Conservation (phyloP, 768 basidiomycete genomes). For the Hemileccinum rubropunctum region DNA sequence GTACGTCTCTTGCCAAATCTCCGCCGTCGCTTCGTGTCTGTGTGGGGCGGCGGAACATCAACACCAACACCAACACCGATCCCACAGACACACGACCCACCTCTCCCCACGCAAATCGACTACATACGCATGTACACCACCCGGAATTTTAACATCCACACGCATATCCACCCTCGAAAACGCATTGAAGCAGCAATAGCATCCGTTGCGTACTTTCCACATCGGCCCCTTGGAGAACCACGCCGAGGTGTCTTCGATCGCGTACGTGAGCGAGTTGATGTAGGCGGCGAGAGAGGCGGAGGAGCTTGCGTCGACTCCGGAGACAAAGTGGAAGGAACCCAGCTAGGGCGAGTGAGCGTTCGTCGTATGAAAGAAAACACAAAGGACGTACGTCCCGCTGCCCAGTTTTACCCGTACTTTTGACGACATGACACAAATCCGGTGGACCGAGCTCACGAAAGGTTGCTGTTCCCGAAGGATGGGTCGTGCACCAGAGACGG, state of each 20-base stretch:
- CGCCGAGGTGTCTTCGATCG: slow-evolving; percentile 83
- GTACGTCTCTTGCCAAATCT: slow-evolving; percentile 98
- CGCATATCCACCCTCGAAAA: slow-evolving; percentile 96
- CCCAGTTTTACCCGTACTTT: slow-evolving; percentile 79
- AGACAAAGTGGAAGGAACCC: slow-evolving; percentile 96
- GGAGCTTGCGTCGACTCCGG: slow-evolving; percentile 98
- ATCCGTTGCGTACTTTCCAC: slow-evolving; percentile 93
- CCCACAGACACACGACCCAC: slow-evolving; percentile 36
- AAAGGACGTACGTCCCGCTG: slow-evolving; percentile 74
- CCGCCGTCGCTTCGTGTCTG: slow-evolving; percentile 82
- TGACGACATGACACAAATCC: slow-evolving; percentile 93
- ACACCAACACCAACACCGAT: too few relatives aligned
- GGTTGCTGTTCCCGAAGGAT: slow-evolving; percentile 53
- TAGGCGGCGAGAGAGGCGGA: slow-evolving; percentile 97
- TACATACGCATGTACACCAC: slow-evolving; percentile 92
- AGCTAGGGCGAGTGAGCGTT: slow-evolving; percentile 45
- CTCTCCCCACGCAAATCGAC: slow-evolving; percentile 93
- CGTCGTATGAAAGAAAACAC: neutral
- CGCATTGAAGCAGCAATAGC: slow-evolving; percentile 97
- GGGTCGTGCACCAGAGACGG: neutral
- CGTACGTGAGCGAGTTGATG: slow-evolving; percentile 96
- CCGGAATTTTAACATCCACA: slow-evolving; percentile 98
- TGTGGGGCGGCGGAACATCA: too few relatives aligned
- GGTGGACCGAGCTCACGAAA: slow-evolving; percentile 98
- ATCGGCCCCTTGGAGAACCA: slow-evolving; percentile 86